A percentile compares a stretch with the other conserved stretches of the same genome.
phyloP scores from a whole-genome alignment of 1,139 yeast genomes.

The Kluyveromyces sp. region DNA sequence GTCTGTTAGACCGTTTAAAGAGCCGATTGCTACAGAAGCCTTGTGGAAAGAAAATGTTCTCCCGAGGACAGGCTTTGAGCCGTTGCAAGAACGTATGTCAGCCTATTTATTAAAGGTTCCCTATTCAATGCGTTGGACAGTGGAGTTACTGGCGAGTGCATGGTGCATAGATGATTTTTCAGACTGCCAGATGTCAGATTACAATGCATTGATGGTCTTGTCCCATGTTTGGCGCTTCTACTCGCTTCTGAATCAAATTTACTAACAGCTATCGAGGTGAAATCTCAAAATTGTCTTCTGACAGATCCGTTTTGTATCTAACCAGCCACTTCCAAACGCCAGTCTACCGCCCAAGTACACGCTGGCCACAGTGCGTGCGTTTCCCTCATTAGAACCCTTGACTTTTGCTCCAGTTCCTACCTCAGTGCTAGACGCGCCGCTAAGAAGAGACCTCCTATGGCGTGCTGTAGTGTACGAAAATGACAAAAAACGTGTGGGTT shows the following conservation, averaged over 20 bases:
- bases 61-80: conserved; percentile 9
- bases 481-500: conserved; percentile 82
- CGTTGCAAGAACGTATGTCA: conserved; percentile 7
- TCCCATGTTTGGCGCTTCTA: too few relatives aligned
- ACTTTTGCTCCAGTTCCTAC: conserved; percentile 70
- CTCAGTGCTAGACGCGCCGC: conserved; percentile 58
- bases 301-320: conserved; percentile 11
- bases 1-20: too few relatives aligned
- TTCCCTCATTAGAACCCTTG: conserved; percentile 86
- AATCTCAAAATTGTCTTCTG: not conserved
- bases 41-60: conserved; percentile 7
- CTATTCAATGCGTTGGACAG: too few relatives aligned
- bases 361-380: conserved; percentile 70
- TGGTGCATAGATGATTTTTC: too few relatives aligned
- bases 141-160: too few relatives aligned
- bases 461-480: conserved; percentile 90
- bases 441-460: conserved; percentile 90
- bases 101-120: too few relatives aligned
- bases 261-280: too few relatives aligned
- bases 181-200: not conserved
- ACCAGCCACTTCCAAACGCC: conserved; percentile 22
- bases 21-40: not conserved
- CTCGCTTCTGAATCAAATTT: too few relatives aligned
- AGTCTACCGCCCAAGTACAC: conserved; percentile 63
- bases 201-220: too few relatives aligned